Conservation (phyloP, 345 rosid genomes). For the Moringa oleifera region DNA sequence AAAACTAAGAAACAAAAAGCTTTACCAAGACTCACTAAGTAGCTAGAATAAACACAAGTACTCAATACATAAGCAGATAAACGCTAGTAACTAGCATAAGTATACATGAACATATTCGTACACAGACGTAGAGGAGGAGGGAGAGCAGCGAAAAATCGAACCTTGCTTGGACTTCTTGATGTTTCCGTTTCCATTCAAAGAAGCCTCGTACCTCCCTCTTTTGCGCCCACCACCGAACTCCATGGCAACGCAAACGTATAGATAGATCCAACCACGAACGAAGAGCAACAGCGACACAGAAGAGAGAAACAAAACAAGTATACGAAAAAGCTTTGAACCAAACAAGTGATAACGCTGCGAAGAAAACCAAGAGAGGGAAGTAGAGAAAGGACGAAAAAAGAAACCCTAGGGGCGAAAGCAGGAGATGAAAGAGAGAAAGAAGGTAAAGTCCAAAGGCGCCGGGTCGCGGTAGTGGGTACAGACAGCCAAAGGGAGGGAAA, state of each 20-base stretch:
- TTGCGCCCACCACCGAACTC: conserved; percentile 54
- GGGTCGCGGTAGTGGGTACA: neutral
- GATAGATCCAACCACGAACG: conserved; percentile 11
- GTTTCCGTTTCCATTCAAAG: conserved; percentile 60
- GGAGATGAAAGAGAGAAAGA: too few relatives aligned
- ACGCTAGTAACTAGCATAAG: neutral
- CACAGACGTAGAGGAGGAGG: neutral
- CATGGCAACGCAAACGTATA: conserved; percentile 17
- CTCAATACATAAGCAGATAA: neutral
- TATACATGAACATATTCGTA: neutral
- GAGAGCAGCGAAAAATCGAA: conserved; percentile 5
- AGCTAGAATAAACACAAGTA: neutral
- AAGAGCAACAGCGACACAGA: neutral
- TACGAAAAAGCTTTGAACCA: too few relatives aligned
- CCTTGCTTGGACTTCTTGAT: conserved; percentile 60
- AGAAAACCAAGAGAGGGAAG: conserved; percentile 9
- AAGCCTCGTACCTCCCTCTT: conserved; percentile 59
- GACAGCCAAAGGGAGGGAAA: neutral
- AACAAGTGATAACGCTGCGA: neutral
- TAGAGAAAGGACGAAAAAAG: neutral
- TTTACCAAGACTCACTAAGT: neutral
- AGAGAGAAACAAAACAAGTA: neutral
- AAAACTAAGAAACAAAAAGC: neutral
- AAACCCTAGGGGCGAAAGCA: neutral
- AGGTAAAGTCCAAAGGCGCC: too few relatives aligned